Evolutionary conservation across 2,329 filamentous ascomycete species (phyloP).

Genomic region (Shiraia bambusicola): DNA sequence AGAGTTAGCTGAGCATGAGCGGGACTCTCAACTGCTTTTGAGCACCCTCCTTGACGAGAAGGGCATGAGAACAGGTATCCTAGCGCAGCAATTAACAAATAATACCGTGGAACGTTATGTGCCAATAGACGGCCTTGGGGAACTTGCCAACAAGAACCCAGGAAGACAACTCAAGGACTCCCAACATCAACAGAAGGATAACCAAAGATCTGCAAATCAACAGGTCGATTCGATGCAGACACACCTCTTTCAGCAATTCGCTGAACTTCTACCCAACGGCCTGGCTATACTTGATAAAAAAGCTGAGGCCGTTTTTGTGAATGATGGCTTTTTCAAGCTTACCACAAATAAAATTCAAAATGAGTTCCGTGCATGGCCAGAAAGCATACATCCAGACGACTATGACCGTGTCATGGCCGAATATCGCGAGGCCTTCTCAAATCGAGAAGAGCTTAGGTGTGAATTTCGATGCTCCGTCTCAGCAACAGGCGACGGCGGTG

Average conservation of each 20-base stretch:
- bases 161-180: slow-evolving; percentile 13
- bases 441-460: slow-evolving; percentile 42
- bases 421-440: slow-evolving; percentile 47
- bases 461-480: slow-evolving; percentile 47
- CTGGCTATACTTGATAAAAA: slow-evolving; percentile 50
- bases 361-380: slow-evolving; percentile 49
- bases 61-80: slow-evolving; percentile 33
- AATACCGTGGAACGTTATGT: slow-evolving; percentile 24
- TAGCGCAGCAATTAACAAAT: slow-evolving; percentile 35
- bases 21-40: slow-evolving; percentile 28
- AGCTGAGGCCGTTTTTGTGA: slow-evolving; percentile 50
- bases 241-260: slow-evolving; percentile 48
- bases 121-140: slow-evolving; percentile 28
- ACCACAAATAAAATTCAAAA: slow-evolving; percentile 46
- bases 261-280: slow-evolving; percentile 50
- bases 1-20: slow-evolving; percentile 10
- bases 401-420: slow-evolving; percentile 49
- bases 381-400: slow-evolving; percentile 49
- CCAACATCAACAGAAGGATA: slow-evolving; percentile 6
- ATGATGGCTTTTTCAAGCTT: slow-evolving; percentile 50
- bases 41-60: slow-evolving; percentile 37
- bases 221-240: slow-evolving; percentile 41
- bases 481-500: slow-evolving; percentile 26
- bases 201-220: neutral
- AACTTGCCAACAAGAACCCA: slow-evolving; percentile 14